Evolutionary conservation across 1,284 basidiomycete species (phyloP).

Genomic region (Mycena citricolor): DNA sequence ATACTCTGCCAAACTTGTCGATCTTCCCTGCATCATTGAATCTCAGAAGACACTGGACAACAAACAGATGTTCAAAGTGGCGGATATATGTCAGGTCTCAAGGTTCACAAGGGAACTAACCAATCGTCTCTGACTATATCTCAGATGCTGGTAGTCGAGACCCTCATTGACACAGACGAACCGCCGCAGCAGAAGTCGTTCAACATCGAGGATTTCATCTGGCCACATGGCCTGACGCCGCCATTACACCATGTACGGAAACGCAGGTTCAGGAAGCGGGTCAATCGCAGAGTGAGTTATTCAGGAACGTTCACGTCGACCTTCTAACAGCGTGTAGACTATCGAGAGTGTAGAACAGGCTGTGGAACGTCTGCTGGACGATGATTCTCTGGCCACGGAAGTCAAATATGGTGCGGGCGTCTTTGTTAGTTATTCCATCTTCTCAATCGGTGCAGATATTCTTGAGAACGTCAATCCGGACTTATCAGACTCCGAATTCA

Average conservation of each 20-base stretch:
- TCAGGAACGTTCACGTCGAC: not conserved
- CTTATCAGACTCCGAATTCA: conserved; percentile 82
- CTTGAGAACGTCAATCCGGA: conserved; percentile 87
- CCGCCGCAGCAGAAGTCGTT: conserved; percentile 63
- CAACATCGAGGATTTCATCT: conserved; percentile 95
- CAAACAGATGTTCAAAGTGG: conserved; percentile 97
- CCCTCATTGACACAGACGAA: conserved; percentile 74
- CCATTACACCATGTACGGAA: conserved; percentile 91
- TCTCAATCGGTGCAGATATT: conserved; percentile 53
- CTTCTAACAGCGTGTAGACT: no score
- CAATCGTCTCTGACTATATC: conserved; percentile 20
- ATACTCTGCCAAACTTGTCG: conserved; percentile 93
- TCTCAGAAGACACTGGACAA: conserved; percentile 96
- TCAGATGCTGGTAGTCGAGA: conserved; percentile 86
- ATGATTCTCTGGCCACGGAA: conserved; percentile 80
- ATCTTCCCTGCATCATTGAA: conserved; percentile 93
- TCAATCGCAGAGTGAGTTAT: conserved; percentile 71
- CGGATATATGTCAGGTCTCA: conserved; percentile 92
- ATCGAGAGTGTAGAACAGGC: conserved; percentile 98
- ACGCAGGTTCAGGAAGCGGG: conserved; percentile 88
- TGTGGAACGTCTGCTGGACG: conserved; percentile 88
- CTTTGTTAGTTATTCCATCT: conserved; percentile 6
- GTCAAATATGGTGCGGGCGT: conserved; percentile 74
- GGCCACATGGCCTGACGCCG: conserved; percentile 95
- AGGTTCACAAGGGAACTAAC: conserved; percentile 11